phyloP scores from a whole-genome alignment of 2,329 filamentous ascomycete species.

The Aplosporella prunicola region DNA sequence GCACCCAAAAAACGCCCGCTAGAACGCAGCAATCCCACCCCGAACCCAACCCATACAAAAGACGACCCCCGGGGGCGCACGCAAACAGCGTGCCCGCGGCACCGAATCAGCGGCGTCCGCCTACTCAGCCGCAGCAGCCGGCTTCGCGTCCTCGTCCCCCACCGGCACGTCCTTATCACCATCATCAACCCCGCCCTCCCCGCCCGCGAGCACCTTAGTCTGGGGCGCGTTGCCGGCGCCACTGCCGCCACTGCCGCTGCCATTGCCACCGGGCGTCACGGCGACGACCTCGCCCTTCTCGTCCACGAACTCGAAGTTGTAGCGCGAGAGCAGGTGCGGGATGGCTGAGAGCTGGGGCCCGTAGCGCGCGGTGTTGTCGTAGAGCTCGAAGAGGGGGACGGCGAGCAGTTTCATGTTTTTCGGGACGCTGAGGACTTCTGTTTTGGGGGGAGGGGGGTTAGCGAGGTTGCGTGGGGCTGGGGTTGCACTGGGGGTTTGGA shows the following conservation, averaged over 20 bases:
- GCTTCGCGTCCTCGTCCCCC: slow-evolving; percentile 2
- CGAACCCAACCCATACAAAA: slow-evolving; percentile 4
- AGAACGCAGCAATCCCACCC: slow-evolving; percentile 5
- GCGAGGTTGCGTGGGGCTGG: too few relatives aligned
- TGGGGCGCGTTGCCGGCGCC: slow-evolving; percentile 16
- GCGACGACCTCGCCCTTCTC: slow-evolving; percentile 83
- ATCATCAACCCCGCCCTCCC: slow-evolving; percentile 23
- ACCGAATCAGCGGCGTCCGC: neutral
- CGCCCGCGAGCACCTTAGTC: slow-evolving; percentile 29
- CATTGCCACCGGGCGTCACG: slow-evolving; percentile 64
- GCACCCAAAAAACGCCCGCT: slow-evolving; percentile 11
- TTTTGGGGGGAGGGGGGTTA: slow-evolving; percentile 17
- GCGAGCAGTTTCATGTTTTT: slow-evolving; percentile 99
- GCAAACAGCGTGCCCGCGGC: neutral
- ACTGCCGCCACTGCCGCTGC: slow-evolving; percentile 12
- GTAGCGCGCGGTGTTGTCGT: slow-evolving; percentile 92
- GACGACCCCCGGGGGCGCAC: slow-evolving; percentile 3
- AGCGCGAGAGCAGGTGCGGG: slow-evolving; percentile 84
- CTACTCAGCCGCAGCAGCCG: slow-evolving; percentile 3
- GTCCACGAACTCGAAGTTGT: slow-evolving; percentile 97
- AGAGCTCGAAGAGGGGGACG: slow-evolving; percentile 92
- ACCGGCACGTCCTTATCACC: neutral
- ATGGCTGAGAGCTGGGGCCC: slow-evolving; percentile 94
- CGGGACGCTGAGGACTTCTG: slow-evolving; percentile 89
- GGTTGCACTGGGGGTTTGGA: too few relatives aligned